Evolutionary conservation across 331 rosid genomes (phyloP).

Genomic region (Malus hybrid): DNA sequence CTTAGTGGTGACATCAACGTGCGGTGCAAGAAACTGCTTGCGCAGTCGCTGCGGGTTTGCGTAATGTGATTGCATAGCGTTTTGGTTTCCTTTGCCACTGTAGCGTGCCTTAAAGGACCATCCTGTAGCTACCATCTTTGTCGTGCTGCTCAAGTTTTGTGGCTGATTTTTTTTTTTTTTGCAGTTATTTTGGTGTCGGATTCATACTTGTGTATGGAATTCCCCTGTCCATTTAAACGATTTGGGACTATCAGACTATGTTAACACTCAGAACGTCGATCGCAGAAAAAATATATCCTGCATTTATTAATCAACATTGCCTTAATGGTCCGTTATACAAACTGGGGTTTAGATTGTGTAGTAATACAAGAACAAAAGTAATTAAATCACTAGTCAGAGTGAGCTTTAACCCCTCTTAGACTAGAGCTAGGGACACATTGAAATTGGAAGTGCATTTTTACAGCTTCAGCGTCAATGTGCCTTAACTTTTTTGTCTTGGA

Average conservation of each 20-base stretch:
- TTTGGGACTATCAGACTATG: neutral
- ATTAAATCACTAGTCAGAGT: neutral
- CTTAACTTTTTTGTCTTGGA: slow-evolving; percentile 64
- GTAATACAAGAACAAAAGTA: neutral
- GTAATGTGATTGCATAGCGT: no score
- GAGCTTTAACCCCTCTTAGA: slow-evolving; percentile 17
- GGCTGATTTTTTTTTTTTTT: no score
- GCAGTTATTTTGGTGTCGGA: no score
- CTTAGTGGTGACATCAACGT: no score
- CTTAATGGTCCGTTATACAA: slow-evolving; percentile 11
- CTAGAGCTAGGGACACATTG: slow-evolving; percentile 57
- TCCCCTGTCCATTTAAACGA: neutral
- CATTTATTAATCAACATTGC: neutral
- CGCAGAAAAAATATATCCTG: no score
- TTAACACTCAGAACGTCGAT: neutral
- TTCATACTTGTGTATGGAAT: no score
- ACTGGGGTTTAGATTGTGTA: neutral
- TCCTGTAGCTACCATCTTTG: no score
- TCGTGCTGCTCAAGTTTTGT: no score
- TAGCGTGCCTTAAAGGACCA: no score
- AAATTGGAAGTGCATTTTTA: slow-evolving; percentile 52
- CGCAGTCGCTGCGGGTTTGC: no score
- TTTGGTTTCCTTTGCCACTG: no score
- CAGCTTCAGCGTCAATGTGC: slow-evolving; percentile 62
- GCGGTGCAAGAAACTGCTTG: no score